phyloP scores from a whole-genome alignment of 2,329 filamentous ascomycete species.

The Escovopsis sp. region DNA sequence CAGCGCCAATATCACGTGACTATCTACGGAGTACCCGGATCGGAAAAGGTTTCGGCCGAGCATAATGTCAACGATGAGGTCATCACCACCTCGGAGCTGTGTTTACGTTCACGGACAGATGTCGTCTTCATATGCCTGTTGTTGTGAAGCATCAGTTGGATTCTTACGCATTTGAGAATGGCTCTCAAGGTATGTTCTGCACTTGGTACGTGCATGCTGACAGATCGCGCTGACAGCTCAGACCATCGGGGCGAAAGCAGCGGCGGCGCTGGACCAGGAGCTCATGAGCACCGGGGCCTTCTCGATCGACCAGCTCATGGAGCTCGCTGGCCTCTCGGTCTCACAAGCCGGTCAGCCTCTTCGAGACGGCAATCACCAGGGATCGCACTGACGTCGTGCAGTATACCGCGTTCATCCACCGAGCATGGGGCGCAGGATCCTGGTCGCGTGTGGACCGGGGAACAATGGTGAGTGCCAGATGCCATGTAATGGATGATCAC shows the following conservation, averaged over 20 bases:
- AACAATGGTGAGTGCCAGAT: slow-evolving; percentile 51
- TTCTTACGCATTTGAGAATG: too few relatives aligned
- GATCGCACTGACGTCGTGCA: slow-evolving; percentile 18
- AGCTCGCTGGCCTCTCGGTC: slow-evolving; percentile 81
- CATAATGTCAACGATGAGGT: too few relatives aligned
- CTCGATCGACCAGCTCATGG: slow-evolving; percentile 94
- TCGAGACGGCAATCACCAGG: neutral
- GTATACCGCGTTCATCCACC: slow-evolving; percentile 76
- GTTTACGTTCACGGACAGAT: too few relatives aligned
- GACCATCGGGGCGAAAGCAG: slow-evolving; percentile 79
- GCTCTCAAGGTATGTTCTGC: slow-evolving; percentile 3
- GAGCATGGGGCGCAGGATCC: slow-evolving; percentile 51
- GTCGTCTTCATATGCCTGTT: too few relatives aligned
- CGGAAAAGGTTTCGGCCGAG: too few relatives aligned
- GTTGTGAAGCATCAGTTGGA: too few relatives aligned
- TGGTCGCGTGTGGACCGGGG: slow-evolving; percentile 82
- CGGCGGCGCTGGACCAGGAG: slow-evolving; percentile 78
- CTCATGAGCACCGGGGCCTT: slow-evolving; percentile 83
- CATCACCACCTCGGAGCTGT: too few relatives aligned
- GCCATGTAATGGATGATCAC: too few relatives aligned
- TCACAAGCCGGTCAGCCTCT: slow-evolving; percentile 60
- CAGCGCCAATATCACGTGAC: too few relatives aligned
- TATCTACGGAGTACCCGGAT: too few relatives aligned
- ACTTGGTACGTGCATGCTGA: too few relatives aligned
- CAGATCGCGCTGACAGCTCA: too few relatives aligned